Base-by-base conservation (phyloP, 805 yeast species). In the Jamesozyma spencerorum region DNA sequence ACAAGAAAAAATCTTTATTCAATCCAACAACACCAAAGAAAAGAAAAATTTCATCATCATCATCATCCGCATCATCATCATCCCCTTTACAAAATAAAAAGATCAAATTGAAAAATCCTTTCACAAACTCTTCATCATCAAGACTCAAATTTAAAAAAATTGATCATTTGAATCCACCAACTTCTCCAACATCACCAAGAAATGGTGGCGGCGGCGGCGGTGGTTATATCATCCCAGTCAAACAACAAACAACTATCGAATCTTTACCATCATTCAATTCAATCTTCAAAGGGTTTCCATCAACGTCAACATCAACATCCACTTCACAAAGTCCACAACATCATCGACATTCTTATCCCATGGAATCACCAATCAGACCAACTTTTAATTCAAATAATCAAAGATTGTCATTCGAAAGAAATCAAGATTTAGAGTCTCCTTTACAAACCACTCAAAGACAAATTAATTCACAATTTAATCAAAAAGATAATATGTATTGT, bases 191-290 rank as follows among this genome's bases (percentile, higher is more conserved):
- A 22, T 10, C 26, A 22, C 6, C 26, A 10, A 22, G 26, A 22
- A 22, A 22, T 22, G 26, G 6, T 7, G 10, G 10, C 26, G 11
- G 19, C 15, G 26, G 6, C 6, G 10, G 10, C 26, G 7, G 11
- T 11, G 7, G 10, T 10, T 12, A 18, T 18, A 33, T 11, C 12
- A n/a, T 18, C 5, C 14, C 27, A 22, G 8, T 12, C 6, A 10
- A 10, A 7, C 26, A n/a, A 5, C 26, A 26, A 26, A 38, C 18
- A 26, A 13, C 36, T 18, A 26, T 14, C 13, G 38, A 35, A 18
- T 10, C 36, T 20, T 36, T 40, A 36, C 42, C 42, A n/a, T 32
- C 42, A n/a, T 30, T 40, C 15, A 26, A 31, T 17, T 36, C 38
- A 15, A 36, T 40, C 2, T 29, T 40, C 8, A 24, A 18, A 17